Percentiles rank a stretch among this genome's conserved stretches.
phyloP scores from a whole-genome alignment of 106 monocot species.

The Dioscorea alata region DNA sequence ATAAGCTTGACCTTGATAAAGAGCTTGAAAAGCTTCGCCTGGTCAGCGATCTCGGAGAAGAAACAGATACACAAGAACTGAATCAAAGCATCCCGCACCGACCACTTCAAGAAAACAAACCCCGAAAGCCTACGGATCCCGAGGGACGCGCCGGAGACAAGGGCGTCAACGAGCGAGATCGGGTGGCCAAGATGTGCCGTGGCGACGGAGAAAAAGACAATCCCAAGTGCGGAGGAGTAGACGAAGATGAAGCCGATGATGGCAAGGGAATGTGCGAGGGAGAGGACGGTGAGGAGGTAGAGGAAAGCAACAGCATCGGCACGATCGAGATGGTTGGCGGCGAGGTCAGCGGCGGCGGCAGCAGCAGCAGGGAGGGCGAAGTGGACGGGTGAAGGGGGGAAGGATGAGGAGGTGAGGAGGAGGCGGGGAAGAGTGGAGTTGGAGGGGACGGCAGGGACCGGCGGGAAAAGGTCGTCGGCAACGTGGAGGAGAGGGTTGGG shows the following conservation, averaged over 20 bases:
- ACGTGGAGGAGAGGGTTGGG: conserved; percentile 9
- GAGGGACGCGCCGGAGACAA: conserved; percentile 24
- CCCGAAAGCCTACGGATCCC: conserved; percentile 35
- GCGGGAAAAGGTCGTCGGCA: conserved; percentile 9
- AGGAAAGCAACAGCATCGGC: conserved; percentile 33
- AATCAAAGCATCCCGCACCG: conserved; percentile 40
- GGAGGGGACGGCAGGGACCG: neutral
- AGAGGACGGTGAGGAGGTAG: conserved; percentile 43
- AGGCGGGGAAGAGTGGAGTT: conserved; percentile 1
- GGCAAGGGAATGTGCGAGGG: conserved; percentile 36
- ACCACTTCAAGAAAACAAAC: conserved; percentile 63
- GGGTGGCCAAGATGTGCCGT: conserved; percentile 14
- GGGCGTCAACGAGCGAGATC: neutral
- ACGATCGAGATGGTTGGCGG: conserved; percentile 21
- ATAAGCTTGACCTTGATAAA: conserved; percentile 54
- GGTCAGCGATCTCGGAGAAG: conserved; percentile 47
- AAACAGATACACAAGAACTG: conserved; percentile 58
- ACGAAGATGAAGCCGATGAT: conserved; percentile 41
- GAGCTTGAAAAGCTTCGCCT: conserved; percentile 49
- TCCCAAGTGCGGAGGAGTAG: conserved; percentile 48
- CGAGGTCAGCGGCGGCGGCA: neutral
- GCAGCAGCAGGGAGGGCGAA: conserved; percentile 1
- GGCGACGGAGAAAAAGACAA: conserved; percentile 39
- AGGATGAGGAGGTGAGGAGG: neutral
- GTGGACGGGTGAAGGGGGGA: neutral